Conservation (phyloP, 164 flowering plant species). For the Malania oleifera region DNA sequence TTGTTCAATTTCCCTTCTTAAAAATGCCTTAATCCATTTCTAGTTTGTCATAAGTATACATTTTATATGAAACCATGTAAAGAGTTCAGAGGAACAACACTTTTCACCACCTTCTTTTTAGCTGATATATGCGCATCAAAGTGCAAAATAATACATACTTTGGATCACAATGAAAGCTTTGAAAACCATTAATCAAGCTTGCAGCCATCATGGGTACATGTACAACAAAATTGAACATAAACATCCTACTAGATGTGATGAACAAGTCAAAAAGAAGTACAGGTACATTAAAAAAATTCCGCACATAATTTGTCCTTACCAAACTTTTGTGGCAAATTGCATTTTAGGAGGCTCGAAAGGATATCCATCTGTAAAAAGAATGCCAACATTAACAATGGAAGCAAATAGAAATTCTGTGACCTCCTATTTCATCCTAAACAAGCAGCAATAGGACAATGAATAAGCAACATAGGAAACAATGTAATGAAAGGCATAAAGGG, state of each 20-base stretch:
- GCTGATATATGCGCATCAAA: too few relatives aligned
- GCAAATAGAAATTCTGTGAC: background rate
- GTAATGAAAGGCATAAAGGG: too few relatives aligned
- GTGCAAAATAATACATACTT: background rate
- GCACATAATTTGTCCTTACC: constrained; percentile 45
- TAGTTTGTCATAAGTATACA: too few relatives aligned
- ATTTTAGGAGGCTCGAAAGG: constrained; percentile 98
- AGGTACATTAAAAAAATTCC: background rate
- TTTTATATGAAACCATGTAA: too few relatives aligned
- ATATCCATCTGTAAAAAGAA: constrained; percentile 71
- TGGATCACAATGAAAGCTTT: background rate
- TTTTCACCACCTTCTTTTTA: too few relatives aligned
- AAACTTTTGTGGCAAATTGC: constrained; percentile 88
- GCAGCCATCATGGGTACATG: too few relatives aligned
- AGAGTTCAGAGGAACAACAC: too few relatives aligned
- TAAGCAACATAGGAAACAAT: background rate
- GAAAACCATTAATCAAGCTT: background rate
- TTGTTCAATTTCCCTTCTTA: too few relatives aligned
- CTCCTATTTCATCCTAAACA: background rate
- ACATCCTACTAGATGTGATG: background rate
- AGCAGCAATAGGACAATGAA: background rate
- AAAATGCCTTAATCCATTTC: too few relatives aligned
- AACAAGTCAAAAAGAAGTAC: background rate
- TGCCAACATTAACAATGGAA: background rate
- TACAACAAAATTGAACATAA: too few relatives aligned